A percentile compares a stretch with the other conserved stretches of the same genome.
Conservation (phyloP, 441 rosid genomes). For the Eutrema salsugineum region DNA sequence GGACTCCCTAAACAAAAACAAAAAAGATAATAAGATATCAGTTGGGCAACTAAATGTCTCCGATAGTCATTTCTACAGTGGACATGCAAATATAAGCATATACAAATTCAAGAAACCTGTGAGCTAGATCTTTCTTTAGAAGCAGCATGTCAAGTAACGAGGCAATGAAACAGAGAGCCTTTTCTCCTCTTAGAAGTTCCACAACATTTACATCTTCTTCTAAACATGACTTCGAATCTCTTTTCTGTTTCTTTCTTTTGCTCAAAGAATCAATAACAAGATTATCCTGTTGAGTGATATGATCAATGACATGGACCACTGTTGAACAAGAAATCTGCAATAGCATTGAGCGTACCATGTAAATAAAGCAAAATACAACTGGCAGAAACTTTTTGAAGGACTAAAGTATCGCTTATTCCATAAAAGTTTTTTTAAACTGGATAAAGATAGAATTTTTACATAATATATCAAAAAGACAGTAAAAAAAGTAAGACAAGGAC, state of each 20-base stretch:
- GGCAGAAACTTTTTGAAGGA: not conserved
- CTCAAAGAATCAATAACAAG: slow-evolving; percentile 31
- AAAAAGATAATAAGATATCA: not conserved
- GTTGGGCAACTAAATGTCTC: slow-evolving; percentile 6
- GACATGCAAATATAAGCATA: slow-evolving; percentile 17
- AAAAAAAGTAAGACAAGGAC: not conserved
- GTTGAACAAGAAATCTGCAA: slow-evolving; percentile 70
- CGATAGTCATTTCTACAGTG: not conserved
- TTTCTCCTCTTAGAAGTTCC: slow-evolving; percentile 43
- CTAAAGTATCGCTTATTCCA: not conserved
- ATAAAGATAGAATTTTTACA: not conserved
- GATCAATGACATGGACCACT: slow-evolving; percentile 53
- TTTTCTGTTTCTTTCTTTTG: slow-evolving; percentile 75
- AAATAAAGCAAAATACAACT: slow-evolving; percentile 8
- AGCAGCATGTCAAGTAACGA: slow-evolving; percentile 84
- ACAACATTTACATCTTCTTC: slow-evolving; percentile 31
- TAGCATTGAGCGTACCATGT: slow-evolving; percentile 26
- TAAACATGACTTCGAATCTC: slow-evolving; percentile 36
- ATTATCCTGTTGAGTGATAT: slow-evolving; percentile 42
- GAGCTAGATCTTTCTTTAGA: slow-evolving; percentile 70
- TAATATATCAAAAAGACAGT: not conserved
- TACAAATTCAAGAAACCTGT: slow-evolving; percentile 52
- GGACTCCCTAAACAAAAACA: slow-evolving; percentile 57
- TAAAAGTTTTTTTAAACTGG: not conserved
- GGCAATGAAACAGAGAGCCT: slow-evolving; percentile 48